phyloP scores from a whole-genome alignment of 352 stramenopile genomes.

The Phytophthora europaea region DNA sequence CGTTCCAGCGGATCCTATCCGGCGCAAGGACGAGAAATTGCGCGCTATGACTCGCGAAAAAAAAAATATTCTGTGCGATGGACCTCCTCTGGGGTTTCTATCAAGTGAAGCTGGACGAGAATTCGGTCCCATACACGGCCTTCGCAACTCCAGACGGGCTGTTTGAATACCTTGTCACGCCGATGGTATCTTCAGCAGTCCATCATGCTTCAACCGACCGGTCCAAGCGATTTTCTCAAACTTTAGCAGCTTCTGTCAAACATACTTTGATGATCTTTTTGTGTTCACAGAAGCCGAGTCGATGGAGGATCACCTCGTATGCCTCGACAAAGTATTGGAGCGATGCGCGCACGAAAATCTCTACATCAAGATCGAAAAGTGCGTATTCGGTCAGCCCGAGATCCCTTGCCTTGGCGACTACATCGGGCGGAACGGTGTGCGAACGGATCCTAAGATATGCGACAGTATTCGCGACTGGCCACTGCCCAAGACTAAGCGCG shows the following conservation, averaged over 20 bases:
- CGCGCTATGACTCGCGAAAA: background rate
- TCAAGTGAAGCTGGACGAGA: constrained; percentile 4
- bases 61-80: constrained; percentile 10
- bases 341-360: background rate
- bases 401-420: background rate
- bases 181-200: background rate
- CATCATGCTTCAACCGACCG: background rate
- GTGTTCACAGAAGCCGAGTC: background rate
- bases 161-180: constrained; percentile 14
- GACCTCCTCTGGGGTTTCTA: constrained; percentile 16
- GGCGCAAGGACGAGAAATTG: constrained; percentile 16
- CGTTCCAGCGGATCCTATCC: constrained; percentile 12
- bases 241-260: background rate
- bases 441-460: background rate
- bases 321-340: background rate
- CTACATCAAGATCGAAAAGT: constrained; percentile 1
- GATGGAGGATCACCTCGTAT: background rate
- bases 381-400: background rate
- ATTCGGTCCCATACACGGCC: constrained; percentile 1
- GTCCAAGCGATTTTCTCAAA: background rate
- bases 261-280: background rate
- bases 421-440: background rate
- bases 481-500: background rate
- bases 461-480: background rate
- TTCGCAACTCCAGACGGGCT: constrained; percentile 15